Conservation (phyloP, 2,329 filamentous ascomycete genomes). For the Epichloe coenophiala region DNA sequence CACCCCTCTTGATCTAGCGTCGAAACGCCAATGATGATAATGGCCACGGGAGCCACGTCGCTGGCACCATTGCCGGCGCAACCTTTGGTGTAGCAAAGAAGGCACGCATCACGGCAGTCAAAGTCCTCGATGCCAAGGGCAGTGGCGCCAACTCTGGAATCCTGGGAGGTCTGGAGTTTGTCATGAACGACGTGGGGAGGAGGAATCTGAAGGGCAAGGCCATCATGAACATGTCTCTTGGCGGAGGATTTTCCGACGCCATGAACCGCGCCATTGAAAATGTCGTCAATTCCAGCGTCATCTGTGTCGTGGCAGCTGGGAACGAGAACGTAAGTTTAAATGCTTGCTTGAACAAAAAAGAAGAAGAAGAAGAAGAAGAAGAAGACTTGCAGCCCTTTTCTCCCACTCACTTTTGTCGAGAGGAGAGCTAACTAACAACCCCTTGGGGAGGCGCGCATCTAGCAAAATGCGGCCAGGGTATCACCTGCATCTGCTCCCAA, state of each 20-base stretch:
- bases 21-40: constrained; percentile 31
- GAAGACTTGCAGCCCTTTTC: too few relatives aligned
- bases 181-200: constrained; percentile 30
- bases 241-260: constrained; percentile 32
- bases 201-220: constrained; percentile 34
- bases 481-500: constrained; percentile 40
- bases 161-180: constrained; percentile 45
- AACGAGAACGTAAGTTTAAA: constrained; percentile 33
- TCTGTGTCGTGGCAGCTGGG: constrained; percentile 46
- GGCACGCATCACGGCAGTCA: constrained; percentile 40
- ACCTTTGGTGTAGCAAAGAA: constrained; percentile 52
- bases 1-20: background rate
- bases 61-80: constrained; percentile 45
- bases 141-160: constrained; percentile 27
- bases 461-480: constrained; percentile 33
- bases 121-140: constrained; percentile 39
- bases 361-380: too few relatives aligned
- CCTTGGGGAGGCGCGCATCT: background rate
- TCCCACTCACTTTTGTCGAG: background rate
- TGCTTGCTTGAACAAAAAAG: background rate
- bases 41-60: constrained; percentile 51
- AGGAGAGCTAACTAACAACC: constrained; percentile 7
- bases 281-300: constrained; percentile 35
- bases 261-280: constrained; percentile 42
- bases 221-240: constrained; percentile 52